Percentiles rank a stretch among this genome's conserved stretches.
Evolutionary conservation across 2,329 filamentous ascomycete genomes (phyloP).

Genomic region (Cyanodermella asteris): DNA sequence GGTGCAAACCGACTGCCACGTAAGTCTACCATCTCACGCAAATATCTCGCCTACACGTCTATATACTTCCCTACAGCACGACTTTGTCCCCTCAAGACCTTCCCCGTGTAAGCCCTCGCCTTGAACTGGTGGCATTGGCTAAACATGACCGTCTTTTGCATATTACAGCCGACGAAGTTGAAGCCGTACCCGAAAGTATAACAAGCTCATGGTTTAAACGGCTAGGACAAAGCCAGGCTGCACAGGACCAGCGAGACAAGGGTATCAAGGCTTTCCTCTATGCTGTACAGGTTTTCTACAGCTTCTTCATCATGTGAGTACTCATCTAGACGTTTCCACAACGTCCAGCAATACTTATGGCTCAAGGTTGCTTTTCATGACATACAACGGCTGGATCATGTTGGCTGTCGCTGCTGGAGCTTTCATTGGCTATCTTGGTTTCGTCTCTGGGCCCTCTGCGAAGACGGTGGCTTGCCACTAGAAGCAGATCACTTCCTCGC

Average conservation of each 20-base stretch:
- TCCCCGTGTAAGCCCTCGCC: too few species aligned
- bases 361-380: conserved; percentile 93
- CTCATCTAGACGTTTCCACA: not conserved
- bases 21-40: conserved; percentile 11
- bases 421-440: conserved; percentile 68
- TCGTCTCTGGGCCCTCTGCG: conserved; percentile 48
- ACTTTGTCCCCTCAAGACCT: too few species aligned
- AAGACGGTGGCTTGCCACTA: conserved; percentile 88
- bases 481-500: conserved; percentile 11
- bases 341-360: conserved; percentile 5
- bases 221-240: conserved; percentile 49
- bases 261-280: conserved; percentile 67
- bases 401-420: conserved; percentile 70
- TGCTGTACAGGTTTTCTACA: conserved; percentile 89
- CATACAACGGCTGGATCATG: conserved; percentile 99
- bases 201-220: conserved; percentile 50
- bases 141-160: conserved; percentile 2
- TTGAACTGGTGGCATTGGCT: too few species aligned
- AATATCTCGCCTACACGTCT: not conserved
- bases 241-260: conserved; percentile 45
- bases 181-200: conserved; percentile 22
- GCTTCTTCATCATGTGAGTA: conserved; percentile 96
- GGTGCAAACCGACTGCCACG: conserved; percentile 11
- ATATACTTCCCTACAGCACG: not conserved
- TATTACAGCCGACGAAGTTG: conserved; percentile 7